Evolutionary conservation across 768 basidiomycete genomes (phyloP), one percentile per base, ranked within the genome.

Genomic region (Collybiopsis confluens): DNA sequence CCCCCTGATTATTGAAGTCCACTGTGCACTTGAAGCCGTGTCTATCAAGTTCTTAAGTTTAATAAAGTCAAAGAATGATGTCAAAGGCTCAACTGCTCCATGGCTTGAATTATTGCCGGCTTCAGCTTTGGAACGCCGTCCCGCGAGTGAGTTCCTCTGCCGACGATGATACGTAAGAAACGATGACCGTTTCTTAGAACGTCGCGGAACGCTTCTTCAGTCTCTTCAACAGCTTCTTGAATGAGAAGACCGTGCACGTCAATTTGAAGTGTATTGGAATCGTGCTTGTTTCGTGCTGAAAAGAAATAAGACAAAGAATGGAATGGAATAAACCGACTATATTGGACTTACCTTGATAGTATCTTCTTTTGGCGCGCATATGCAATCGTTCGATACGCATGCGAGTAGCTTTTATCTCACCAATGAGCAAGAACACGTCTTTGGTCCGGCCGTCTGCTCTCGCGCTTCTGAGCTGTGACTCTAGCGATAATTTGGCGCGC

Each of bases 121-220:
- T 90, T 93, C 61, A 98, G 72, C 64, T 90, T 90, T 1, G 91
- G 85, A 9, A 80, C 73, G 45, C 84, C 80, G 4, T 77, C 72
- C 4, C 75, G 67, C 2, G 90, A 92, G 69, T 98, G 95, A 30
- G 88, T 66, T 2, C 95, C 95, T 65, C 91, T 94, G 18, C 90
- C 90, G 1, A 78, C 76, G 57, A 81, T 79, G 2, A 81, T 73
- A 8, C 64, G 65, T 33, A 81, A 61, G 4, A 62, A 61, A 1
- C 62, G 58, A 4, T 68, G 58, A 9, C 69, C 73, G 45, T 66
- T 65, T 36, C 58, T 58, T 44, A 73, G 60, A 3, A 73, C 70
- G 4, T 73, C 65, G 7, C 73, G 65, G 40, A 81, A 66, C 1
- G 75, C 72, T 24, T 68, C 60, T 59, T 79, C 77, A 6, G 75